Evolutionary conservation across 179 eudicot genomes (phyloP), one percentile per base, ranked within the genome.

Genomic region (Spinacia oleracea): DNA sequence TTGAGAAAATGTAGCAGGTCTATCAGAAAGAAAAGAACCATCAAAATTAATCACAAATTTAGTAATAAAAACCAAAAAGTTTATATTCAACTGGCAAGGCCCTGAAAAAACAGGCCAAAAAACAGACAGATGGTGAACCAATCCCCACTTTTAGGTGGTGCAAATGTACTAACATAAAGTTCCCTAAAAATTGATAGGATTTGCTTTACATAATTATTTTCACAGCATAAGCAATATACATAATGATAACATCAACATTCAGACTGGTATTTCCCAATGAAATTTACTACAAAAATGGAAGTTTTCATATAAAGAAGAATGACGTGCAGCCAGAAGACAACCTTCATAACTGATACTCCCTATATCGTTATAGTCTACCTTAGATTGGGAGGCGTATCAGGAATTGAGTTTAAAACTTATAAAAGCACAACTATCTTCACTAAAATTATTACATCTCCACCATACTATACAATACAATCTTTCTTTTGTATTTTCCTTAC

Each of bases 1-100:
- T 23, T 70, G 55, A 70, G 74, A 43, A 70, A 12, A 6, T 27
- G 35, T 23, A 43, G n/a, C 55, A 70, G 74, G 55, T 70, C 74
- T 70, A 27, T 70, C 21, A 70, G 23, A 70, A 43, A 70, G 74
- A 70, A 11, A 12, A 43, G 14, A 70, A 25, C 21, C 56, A 70
- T 70, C 74, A 46, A 34, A 20, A 14, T 34, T 23, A 25, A 25
- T 6, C 9, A 45, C 23, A 63, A 63, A 31, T 58, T n/a, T 60
- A 60, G 65, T 25, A 60, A 60, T 27, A 60, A 60, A 7, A 67
- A 40, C 50, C 27, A 38, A 38, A 5, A 38, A 67, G 50, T 38
- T 16, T 11, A 65, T 15, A 9, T 34, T 35, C 16, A 66, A 66
- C 42, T 12, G 9, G 15, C 16, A n/a, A 67, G 51, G 50, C 29